A percentile compares a stretch with the other conserved stretches of the same genome.
Evolutionary conservation across 2,329 filamentous ascomycete genomes (phyloP).

Genomic region (Cladorrhinum sp.): DNA sequence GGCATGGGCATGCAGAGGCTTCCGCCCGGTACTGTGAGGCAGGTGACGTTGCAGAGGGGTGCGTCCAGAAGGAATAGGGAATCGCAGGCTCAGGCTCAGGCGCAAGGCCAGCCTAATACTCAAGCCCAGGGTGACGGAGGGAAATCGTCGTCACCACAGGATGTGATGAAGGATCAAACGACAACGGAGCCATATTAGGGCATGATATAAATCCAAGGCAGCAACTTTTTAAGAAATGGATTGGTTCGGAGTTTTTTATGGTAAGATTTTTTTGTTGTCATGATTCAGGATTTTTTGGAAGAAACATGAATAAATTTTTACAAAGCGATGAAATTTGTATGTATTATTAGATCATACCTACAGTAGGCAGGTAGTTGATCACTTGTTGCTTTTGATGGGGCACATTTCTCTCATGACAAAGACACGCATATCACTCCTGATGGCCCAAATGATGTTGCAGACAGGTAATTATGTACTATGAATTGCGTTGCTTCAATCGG

Average conservation of each 20-base stretch:
- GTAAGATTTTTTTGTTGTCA: too few relatives aligned
- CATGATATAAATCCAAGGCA: not conserved
- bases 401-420: too few relatives aligned
- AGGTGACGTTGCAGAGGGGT: not conserved
- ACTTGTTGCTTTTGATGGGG: too few relatives aligned
- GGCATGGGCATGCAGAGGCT: conserved; percentile 17
- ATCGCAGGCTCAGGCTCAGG: not conserved
- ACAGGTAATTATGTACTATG: too few relatives aligned
- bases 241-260: not conserved
- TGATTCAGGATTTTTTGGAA: not conserved
- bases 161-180: not conserved
- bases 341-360: not conserved
- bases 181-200: not conserved
- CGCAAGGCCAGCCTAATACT: not conserved
- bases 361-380: not conserved
- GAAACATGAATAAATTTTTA: not conserved
- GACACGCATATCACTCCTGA: too few relatives aligned
- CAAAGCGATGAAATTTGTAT: not conserved
- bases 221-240: not conserved
- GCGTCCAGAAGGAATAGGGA: not conserved
- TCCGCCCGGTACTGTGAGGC: conserved; percentile 5
- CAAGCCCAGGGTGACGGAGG: not conserved
- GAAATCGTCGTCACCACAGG: not conserved
- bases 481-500: too few relatives aligned
- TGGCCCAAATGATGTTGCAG: too few relatives aligned